phyloP scores from a whole-genome alignment of 139 green algal species.

The Chlorella sorokiniana region DNA sequence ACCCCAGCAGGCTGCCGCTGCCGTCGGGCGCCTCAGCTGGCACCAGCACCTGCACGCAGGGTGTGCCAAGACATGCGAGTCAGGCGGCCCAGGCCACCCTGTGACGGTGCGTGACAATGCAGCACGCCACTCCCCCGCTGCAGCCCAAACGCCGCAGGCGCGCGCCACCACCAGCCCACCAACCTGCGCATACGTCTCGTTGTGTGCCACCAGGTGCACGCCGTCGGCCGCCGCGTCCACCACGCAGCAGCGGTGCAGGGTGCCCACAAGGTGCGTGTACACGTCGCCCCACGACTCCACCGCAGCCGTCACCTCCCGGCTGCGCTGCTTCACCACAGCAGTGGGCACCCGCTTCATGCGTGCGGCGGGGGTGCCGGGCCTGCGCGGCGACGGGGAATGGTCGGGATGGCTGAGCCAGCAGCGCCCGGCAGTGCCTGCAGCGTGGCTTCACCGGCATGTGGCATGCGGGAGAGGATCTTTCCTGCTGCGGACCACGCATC shows the following conservation, averaged over 20 bases:
- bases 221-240: conserved; percentile 85
- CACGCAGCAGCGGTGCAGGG: conserved; percentile 71
- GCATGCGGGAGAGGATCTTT: not conserved
- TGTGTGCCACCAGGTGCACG: conserved; percentile 77
- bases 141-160: not conserved
- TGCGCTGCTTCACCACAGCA: conserved; percentile 59
- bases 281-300: conserved; percentile 70
- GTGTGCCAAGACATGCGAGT: too few species aligned
- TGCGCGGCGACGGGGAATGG: not conserved
- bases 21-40: conserved; percentile 52
- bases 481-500: not conserved
- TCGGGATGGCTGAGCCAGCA: not conserved
- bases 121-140: not conserved
- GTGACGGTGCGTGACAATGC: too few species aligned
- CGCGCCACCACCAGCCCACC: not conserved
- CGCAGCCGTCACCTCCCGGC: conserved; percentile 64
- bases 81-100: too few species aligned
- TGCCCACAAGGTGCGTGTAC: conserved; percentile 71
- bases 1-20: conserved; percentile 65
- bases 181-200: conserved; percentile 85
- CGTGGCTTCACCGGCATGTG: too few species aligned
- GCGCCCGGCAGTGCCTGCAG: too few species aligned
- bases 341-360: conserved; percentile 77
- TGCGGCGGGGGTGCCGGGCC: conserved; percentile 87
- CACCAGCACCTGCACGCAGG: conserved; percentile 67